A percentile compares a stretch with the other conserved stretches of the same genome.
phyloP scores from a whole-genome alignment of 2,329 filamentous ascomycete genomes.

The Thelonectria blattea region DNA sequence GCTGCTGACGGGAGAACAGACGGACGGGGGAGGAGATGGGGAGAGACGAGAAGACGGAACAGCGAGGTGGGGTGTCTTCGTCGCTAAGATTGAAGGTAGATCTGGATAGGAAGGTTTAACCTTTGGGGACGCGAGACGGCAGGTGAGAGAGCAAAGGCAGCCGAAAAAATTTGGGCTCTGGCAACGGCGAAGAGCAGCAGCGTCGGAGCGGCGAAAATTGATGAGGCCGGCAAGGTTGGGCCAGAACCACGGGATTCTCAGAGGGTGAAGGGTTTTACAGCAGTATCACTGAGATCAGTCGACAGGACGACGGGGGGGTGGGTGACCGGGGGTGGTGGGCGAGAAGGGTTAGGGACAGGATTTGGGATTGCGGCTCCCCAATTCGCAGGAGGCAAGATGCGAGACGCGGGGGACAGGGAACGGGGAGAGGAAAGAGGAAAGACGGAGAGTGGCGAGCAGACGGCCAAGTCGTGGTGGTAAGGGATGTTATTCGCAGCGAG shows the following conservation, averaged over 20 bases:
- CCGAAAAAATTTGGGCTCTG: conserved; percentile 19
- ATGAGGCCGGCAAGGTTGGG: conserved; percentile 31
- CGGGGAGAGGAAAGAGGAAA: background rate
- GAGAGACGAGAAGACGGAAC: conserved; percentile 19
- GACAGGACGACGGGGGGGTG: conserved; percentile 30
- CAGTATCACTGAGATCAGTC: conserved; percentile 32
- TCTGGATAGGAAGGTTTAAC: conserved; percentile 23
- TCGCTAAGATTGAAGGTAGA: conserved; percentile 34
- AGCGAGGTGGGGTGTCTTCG: conserved; percentile 30
- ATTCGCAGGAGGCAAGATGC: conserved; percentile 29
- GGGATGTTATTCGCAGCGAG: background rate
- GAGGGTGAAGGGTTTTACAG: conserved; percentile 37
- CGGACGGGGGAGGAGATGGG: conserved; percentile 11
- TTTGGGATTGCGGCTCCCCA: conserved; percentile 34
- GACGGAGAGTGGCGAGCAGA: conserved; percentile 5
- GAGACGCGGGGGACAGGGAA: conserved; percentile 31
- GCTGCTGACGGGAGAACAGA: conserved; percentile 14
- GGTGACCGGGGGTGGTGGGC: conserved; percentile 5
- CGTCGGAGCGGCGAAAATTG: conserved; percentile 28
- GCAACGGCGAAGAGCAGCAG: conserved; percentile 22
- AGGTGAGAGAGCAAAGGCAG: conserved; percentile 19
- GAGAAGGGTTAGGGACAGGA: conserved; percentile 23
- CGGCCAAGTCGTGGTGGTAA: background rate
- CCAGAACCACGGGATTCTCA: conserved; percentile 18
- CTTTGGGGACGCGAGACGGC: conserved; percentile 17